A percentile compares a stretch with the other conserved stretches of the same genome.
Evolutionary conservation across 805 yeast genomes (phyloP).

Genomic region (Lipomyces anomalus): DNA sequence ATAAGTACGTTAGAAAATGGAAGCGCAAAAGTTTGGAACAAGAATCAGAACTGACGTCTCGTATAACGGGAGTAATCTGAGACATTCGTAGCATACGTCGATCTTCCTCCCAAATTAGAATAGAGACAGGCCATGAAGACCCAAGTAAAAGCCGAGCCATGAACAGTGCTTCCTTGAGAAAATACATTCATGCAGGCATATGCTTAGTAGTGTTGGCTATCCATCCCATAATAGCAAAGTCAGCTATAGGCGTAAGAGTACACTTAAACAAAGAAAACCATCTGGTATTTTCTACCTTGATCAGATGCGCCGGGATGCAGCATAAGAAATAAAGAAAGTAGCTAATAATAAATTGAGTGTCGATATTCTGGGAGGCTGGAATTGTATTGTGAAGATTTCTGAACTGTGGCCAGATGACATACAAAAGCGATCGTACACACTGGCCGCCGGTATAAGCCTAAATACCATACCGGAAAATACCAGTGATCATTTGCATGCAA

Average conservation of each 20-base stretch:
- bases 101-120: constrained; percentile 39
- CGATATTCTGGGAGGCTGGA: constrained; percentile 17
- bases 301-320: constrained; percentile 73
- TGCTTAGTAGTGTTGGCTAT: constrained; percentile 18
- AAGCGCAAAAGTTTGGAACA: constrained; percentile 10
- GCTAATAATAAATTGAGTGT: constrained; percentile 54
- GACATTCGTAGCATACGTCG: constrained; percentile 44
- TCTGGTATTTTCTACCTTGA: constrained; percentile 75
- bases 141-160: constrained; percentile 70
- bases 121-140: constrained; percentile 49
- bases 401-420: constrained; percentile 57
- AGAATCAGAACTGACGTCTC: constrained; percentile 31
- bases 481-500: constrained; percentile 80
- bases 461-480: constrained; percentile 81
- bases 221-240: constrained; percentile 79
- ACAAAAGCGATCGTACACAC: constrained; percentile 70
- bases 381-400: constrained; percentile 38
- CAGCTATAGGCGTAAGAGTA: constrained; percentile 71
- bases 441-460: constrained; percentile 82
- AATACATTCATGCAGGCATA: constrained; percentile 1
- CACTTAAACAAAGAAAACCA: constrained; percentile 83
- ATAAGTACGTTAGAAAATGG: constrained; percentile 16
- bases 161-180: constrained; percentile 35
- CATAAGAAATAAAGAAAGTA: constrained; percentile 79
- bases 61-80: constrained; percentile 48